These are phyloP conservation scores for Melaleuca quinquenervia DNA, from an alignment of 345 rosid species.

Conservation along the genomic window DNA sequence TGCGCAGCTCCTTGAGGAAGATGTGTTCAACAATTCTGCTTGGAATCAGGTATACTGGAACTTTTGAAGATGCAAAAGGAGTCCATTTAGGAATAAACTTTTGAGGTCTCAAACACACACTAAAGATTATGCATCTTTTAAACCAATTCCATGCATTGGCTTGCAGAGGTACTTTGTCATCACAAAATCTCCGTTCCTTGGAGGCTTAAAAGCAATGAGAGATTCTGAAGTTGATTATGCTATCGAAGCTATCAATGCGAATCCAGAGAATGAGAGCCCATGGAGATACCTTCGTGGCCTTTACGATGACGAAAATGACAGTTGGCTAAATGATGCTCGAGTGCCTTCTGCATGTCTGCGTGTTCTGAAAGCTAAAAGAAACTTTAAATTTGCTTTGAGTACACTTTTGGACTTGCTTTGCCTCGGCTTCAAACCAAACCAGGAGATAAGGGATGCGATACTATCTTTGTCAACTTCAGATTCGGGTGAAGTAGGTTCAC, in stretches of 20 bases:
- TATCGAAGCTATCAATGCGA: slow-evolving; percentile 36
- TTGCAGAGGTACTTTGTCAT: slow-evolving; percentile 67
- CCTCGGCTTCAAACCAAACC: slow-evolving; percentile 48
- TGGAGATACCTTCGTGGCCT: slow-evolving; percentile 88
- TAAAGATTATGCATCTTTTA: neutral
- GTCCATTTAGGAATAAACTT: neutral
- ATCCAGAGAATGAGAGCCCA: slow-evolving; percentile 77
- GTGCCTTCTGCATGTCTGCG: slow-evolving; percentile 55
- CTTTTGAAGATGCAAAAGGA: neutral
- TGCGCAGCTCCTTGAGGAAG: slow-evolving; percentile 58
- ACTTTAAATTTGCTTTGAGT: slow-evolving; percentile 54
- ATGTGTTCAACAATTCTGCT: slow-evolving; percentile 83
- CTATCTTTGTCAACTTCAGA: slow-evolving; percentile 32
- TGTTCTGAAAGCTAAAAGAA: slow-evolving; percentile 34
- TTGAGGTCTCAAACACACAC: neutral
- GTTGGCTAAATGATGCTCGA: slow-evolving; percentile 43
- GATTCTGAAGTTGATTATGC: slow-evolving; percentile 68
- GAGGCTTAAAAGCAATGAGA: slow-evolving; percentile 65
- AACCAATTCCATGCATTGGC: neutral
- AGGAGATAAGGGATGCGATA: slow-evolving; percentile 46
- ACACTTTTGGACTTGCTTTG: slow-evolving; percentile 71
- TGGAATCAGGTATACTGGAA: slow-evolving; percentile 75
- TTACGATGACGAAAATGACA: slow-evolving; percentile 39
- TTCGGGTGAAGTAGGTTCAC: slow-evolving; percentile 18
- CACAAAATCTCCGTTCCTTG: slow-evolving; percentile 52